Conservation (phyloP, 139 green algal genomes). For the Volvox reticuliferus region DNA sequence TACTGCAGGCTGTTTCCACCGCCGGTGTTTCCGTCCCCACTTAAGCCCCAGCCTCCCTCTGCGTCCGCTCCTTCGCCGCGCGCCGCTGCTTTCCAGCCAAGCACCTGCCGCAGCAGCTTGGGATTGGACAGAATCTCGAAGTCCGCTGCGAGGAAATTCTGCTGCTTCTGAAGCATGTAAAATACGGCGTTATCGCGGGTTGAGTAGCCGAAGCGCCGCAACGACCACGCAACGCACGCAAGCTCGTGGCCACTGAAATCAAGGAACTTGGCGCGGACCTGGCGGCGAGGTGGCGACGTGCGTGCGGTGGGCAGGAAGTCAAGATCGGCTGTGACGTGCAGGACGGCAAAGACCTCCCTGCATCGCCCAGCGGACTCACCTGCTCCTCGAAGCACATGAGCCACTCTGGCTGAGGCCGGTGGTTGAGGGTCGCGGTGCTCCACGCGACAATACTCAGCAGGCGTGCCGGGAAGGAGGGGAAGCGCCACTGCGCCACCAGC, state of each 20-base stretch:
- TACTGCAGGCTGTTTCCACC: not conserved
- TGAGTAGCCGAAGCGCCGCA: constrained; percentile 58
- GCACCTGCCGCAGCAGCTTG: constrained; percentile 60
- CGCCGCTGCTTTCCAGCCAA: constrained; percentile 26
- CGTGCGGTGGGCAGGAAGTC: not conserved
- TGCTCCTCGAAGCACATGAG: constrained; percentile 66
- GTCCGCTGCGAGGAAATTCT: constrained; percentile 57
- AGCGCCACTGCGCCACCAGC: constrained; percentile 66
- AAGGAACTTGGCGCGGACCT: constrained; percentile 63
- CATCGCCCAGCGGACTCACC: constrained; percentile 16
- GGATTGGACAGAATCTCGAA: constrained; percentile 63
- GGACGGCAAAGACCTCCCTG: not conserved
- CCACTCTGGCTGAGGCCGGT: constrained; percentile 61
- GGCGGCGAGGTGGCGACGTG: not conserved
- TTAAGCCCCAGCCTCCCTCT: not conserved
- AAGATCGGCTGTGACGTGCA: not conserved
- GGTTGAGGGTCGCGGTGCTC: constrained; percentile 54
- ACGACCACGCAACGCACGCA: constrained; percentile 61
- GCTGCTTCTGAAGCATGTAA: constrained; percentile 63
- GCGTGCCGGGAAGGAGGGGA: constrained; percentile 60
- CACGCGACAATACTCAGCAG: constrained; percentile 62
- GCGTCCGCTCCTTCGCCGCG: not conserved
- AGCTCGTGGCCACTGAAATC: constrained; percentile 65
- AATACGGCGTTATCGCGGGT: constrained; percentile 58
- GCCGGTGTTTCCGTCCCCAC: not conserved